These are phyloP conservation scores for Colletotrichum musicola DNA, from an alignment of 2,329 filamentous ascomycete genomes.

Conservation along the genomic window DNA sequence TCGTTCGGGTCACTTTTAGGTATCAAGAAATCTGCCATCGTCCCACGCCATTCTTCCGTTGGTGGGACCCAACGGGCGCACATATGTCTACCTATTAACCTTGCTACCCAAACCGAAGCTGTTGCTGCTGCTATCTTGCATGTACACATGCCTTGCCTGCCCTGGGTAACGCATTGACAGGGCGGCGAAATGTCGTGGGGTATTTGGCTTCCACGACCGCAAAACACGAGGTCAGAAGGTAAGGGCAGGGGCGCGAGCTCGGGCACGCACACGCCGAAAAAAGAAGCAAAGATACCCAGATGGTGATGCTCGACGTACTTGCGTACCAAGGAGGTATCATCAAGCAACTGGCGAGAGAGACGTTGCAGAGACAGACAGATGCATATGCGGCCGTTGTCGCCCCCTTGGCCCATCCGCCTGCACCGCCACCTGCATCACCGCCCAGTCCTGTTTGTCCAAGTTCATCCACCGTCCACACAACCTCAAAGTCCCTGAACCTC, in stretches of 20 bases:
- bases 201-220: conserved; percentile 2
- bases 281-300: not conserved
- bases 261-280: conserved; percentile 6
- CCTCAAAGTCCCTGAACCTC: too few species aligned
- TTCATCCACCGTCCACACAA: not conserved
- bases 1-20: conserved; percentile 1
- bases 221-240: not conserved
- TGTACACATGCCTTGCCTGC: too few species aligned
- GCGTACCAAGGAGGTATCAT: too few species aligned
- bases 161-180: not conserved
- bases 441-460: conserved; percentile 18
- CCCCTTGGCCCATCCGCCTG: conserved; percentile 11
- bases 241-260: conserved; percentile 15
- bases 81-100: not conserved
- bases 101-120: not conserved
- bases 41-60: conserved; percentile 15
- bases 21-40: conserved; percentile 15
- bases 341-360: not conserved
- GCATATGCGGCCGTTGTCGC: conserved; percentile 19
- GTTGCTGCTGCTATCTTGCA: not conserved
- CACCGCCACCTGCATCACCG: conserved; percentile 39
- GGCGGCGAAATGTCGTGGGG: not conserved
- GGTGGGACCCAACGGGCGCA: conserved; percentile 12
- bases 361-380: not conserved
- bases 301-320: not conserved